A percentile compares a stretch with the other conserved stretches of the same genome.
phyloP scores from a whole-genome alignment of 2,329 filamentous ascomycete genomes.

The Arthrobotrys sinensis region DNA sequence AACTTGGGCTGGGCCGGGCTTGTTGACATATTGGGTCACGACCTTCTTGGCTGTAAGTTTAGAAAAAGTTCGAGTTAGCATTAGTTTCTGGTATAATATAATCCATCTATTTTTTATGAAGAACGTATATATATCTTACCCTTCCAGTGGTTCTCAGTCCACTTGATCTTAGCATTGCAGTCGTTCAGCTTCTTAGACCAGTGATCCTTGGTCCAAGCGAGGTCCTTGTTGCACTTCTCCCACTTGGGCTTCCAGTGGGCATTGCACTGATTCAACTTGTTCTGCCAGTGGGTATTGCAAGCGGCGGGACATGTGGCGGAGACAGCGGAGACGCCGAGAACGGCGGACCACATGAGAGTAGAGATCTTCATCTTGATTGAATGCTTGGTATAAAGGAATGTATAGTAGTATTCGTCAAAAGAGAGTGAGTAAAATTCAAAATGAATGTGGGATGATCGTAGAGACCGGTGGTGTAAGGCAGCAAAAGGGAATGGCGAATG shows the following conservation, averaged over 20 bases:
- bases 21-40: neutral
- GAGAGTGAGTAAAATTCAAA: slow-evolving; percentile 15
- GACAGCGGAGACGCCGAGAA: slow-evolving; percentile 16
- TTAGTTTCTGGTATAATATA: too few relatives aligned
- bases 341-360: slow-evolving; percentile 34
- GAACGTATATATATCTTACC: slow-evolving; percentile 9
- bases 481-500: slow-evolving; percentile 28
- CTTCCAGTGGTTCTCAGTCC: slow-evolving; percentile 16
- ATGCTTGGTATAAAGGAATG: slow-evolving; percentile 8
- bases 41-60: neutral
- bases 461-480: slow-evolving; percentile 25
- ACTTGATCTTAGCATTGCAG: slow-evolving; percentile 11
- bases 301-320: neutral
- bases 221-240: neutral
- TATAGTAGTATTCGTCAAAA: neutral
- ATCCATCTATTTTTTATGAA: too few relatives aligned
- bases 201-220: neutral
- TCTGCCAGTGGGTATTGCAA: slow-evolving; percentile 20
- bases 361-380: slow-evolving; percentile 44
- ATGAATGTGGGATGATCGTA: slow-evolving; percentile 45
- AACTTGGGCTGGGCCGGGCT: neutral
- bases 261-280: too few relatives aligned
- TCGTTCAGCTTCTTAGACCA: neutral
- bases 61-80: neutral
- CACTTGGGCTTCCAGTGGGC: slow-evolving; percentile 11